Conservation (phyloP, 2,329 filamentous ascomycete species). For the Biscogniauxia sp. region DNA sequence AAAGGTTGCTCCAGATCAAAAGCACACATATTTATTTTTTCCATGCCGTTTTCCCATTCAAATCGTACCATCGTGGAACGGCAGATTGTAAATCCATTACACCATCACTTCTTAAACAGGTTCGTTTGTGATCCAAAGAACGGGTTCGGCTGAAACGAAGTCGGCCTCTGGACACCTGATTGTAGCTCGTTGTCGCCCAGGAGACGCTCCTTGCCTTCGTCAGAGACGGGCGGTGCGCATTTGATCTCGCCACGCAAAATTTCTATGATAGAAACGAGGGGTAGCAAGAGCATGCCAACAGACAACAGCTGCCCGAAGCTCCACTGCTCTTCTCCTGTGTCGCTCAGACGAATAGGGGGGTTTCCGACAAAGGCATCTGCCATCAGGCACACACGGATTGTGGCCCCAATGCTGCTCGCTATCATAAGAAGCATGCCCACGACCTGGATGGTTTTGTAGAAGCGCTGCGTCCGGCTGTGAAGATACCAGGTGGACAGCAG, state of each 20-base stretch:
- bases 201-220: constrained; percentile 20
- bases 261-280: constrained; percentile 58
- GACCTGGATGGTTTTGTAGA: constrained; percentile 53
- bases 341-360: constrained; percentile 49
- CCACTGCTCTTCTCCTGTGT: constrained; percentile 56
- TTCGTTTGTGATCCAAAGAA: constrained; percentile 40
- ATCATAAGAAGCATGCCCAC: constrained; percentile 54
- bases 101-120: constrained; percentile 33
- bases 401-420: constrained; percentile 57
- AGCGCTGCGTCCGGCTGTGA: constrained; percentile 52
- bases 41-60: not conserved
- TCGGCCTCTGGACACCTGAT: constrained; percentile 16
- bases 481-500: constrained; percentile 62
- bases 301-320: constrained; percentile 63
- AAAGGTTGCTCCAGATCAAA: not conserved
- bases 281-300: constrained; percentile 57
- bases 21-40: not conserved
- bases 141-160: constrained; percentile 45
- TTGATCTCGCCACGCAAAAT: constrained; percentile 49
- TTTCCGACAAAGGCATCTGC: constrained; percentile 57
- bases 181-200: constrained; percentile 27
- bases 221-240: constrained; percentile 27
- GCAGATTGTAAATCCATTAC: not conserved
- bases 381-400: constrained; percentile 53
- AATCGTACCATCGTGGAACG: not conserved